Percentiles rank a stretch among this genome's conserved stretches.
Conservation (phyloP, 805 yeast species). For the Brettanomyces nanus region DNA sequence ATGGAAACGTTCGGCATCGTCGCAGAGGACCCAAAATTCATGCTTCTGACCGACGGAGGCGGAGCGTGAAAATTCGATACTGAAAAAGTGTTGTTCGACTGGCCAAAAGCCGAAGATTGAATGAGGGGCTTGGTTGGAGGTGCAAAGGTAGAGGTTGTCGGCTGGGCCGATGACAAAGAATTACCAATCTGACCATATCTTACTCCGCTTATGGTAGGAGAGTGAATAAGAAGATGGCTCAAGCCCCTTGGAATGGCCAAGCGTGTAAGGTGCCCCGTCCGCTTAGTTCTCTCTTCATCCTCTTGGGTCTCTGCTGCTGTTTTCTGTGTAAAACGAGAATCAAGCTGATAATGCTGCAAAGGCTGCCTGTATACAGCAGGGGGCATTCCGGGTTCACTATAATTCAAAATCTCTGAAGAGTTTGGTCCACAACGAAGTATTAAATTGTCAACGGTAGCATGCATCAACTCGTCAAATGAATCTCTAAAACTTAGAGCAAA, state of each 20-base stretch:
- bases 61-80: background rate
- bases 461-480: slow-evolving; percentile 59
- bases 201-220: background rate
- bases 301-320: slow-evolving; percentile 32
- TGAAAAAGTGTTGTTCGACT: background rate
- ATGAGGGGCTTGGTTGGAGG: background rate
- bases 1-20: background rate
- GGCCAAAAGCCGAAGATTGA: background rate
- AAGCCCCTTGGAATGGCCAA: slow-evolving; percentile 47
- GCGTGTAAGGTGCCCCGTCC: slow-evolving; percentile 43
- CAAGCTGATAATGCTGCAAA: slow-evolving; percentile 28
- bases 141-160: background rate
- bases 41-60: background rate
- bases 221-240: slow-evolving; percentile 37
- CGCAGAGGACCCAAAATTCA: background rate
- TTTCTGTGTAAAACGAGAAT: slow-evolving; percentile 23
- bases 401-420: slow-evolving; percentile 46
- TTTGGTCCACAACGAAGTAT: slow-evolving; percentile 58
- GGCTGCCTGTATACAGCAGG: slow-evolving; percentile 48
- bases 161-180: background rate
- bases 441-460: slow-evolving; percentile 55
- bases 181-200: background rate
- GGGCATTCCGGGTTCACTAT: slow-evolving; percentile 43
- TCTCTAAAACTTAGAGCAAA: slow-evolving; percentile 57
- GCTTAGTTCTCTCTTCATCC: slow-evolving; percentile 39